phyloP scores from a whole-genome alignment of 106 monocot species.

The Dendrobium huoshanense region DNA sequence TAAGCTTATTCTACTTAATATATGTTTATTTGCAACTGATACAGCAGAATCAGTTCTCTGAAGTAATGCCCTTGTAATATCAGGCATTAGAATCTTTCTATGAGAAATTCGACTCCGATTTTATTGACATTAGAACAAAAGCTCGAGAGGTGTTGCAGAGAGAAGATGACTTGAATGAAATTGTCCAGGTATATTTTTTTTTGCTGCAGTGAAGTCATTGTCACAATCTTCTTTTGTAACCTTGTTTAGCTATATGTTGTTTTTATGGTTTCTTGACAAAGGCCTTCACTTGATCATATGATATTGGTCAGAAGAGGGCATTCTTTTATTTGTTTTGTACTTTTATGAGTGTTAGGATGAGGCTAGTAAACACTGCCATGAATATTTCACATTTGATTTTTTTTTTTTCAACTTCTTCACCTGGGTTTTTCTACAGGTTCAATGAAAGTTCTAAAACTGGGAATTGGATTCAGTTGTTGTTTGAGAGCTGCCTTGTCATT shows the following conservation, averaged over 20 bases:
- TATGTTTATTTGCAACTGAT: neutral
- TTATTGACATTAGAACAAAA: constrained; percentile 98
- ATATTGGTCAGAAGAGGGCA: neutral
- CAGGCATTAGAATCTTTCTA: constrained; percentile 97
- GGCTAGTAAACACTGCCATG: neutral
- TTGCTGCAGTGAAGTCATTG: neutral
- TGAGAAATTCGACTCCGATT: constrained; percentile 92
- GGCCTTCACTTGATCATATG: neutral
- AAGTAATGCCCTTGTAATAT: constrained; percentile 2
- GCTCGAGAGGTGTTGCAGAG: constrained; percentile 98
- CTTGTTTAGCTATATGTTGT: neutral
- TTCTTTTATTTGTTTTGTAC: neutral
- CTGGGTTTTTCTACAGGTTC: neutral
- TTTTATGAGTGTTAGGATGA: neutral
- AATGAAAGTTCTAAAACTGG: neutral
- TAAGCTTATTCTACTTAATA: neutral
- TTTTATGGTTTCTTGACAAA: no score
- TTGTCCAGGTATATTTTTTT: constrained; percentile 77
- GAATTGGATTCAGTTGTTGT: neutral
- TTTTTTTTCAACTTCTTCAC: neutral
- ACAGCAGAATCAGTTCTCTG: neutral
- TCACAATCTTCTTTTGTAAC: neutral
- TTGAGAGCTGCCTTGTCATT: neutral
- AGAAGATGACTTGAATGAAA: constrained; percentile 99
- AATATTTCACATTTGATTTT: neutral